These are phyloP conservation scores for Lomentospora prolificans DNA, from an alignment of 2,329 filamentous ascomycete species.

Conservation along the genomic window DNA sequence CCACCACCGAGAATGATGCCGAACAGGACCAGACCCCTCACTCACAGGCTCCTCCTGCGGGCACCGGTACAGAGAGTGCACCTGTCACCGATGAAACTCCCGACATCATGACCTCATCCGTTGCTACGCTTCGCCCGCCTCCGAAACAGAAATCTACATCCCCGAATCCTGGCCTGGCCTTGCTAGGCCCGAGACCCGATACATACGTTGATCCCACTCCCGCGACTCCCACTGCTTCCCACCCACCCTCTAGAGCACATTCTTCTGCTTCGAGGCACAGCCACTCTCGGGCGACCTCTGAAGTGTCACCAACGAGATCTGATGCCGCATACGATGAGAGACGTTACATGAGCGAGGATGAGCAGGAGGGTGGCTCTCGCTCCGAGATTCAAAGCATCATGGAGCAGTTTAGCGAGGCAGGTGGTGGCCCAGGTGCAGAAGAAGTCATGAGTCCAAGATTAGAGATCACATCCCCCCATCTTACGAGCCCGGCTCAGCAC, in stretches of 20 bases:
- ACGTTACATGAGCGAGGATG: slow-evolving; percentile 47
- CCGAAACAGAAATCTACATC: slow-evolving; percentile 25
- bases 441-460: slow-evolving; percentile 89
- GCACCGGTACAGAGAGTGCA: neutral
- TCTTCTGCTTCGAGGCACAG: slow-evolving; percentile 42
- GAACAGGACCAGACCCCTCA: neutral
- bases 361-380: slow-evolving; percentile 58
- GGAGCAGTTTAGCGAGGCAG: slow-evolving; percentile 80
- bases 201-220: slow-evolving; percentile 49
- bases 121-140: slow-evolving; percentile 37
- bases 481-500: slow-evolving; percentile 57
- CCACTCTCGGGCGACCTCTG: slow-evolving; percentile 20
- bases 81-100: neutral
- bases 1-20: neutral
- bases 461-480: slow-evolving; percentile 70
- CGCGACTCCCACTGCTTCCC: slow-evolving; percentile 43
- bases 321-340: slow-evolving; percentile 49
- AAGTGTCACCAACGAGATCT: slow-evolving; percentile 43
- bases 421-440: slow-evolving; percentile 60
- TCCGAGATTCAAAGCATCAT: slow-evolving; percentile 96
- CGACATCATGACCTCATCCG: slow-evolving; percentile 23
- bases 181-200: slow-evolving; percentile 34
- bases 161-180: slow-evolving; percentile 19
- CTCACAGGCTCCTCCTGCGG: neutral
- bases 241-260: slow-evolving; percentile 49